Evolutionary conservation across 2,329 filamentous ascomycete genomes (phyloP).

Genomic region (Calonectria ilicicola): DNA sequence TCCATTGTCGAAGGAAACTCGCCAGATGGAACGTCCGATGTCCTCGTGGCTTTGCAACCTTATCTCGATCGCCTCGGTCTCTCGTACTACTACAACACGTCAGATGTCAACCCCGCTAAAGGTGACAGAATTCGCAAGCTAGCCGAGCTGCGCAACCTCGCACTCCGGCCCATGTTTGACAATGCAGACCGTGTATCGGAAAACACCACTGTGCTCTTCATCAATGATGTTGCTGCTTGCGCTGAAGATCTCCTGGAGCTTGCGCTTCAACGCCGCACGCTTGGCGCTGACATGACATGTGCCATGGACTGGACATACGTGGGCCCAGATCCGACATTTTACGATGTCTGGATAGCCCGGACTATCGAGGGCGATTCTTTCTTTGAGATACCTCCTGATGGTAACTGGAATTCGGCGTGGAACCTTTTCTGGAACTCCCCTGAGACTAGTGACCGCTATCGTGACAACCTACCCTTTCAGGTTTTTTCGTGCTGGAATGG

Average conservation of each 20-base stretch:
- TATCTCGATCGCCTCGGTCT: constrained; percentile 53
- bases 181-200: constrained; percentile 38
- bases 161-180: constrained; percentile 59
- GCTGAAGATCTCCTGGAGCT: constrained; percentile 69
- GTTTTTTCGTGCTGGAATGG: constrained; percentile 74
- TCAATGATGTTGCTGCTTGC: constrained; percentile 67
- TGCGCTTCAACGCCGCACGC: constrained; percentile 57
- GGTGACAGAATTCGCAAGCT: constrained; percentile 60
- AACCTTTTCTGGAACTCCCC: constrained; percentile 66
- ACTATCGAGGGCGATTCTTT: constrained; percentile 65
- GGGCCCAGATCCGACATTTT: constrained; percentile 61
- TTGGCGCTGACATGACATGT: constrained; percentile 67
- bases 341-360: constrained; percentile 68
- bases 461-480: constrained; percentile 61
- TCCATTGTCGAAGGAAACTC: constrained; percentile 69
- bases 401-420: constrained; percentile 61
- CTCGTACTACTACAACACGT: constrained; percentile 56
- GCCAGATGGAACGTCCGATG: constrained; percentile 63
- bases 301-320: constrained; percentile 69
- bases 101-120: constrained; percentile 55
- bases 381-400: constrained; percentile 63
- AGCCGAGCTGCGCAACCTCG: constrained; percentile 64
- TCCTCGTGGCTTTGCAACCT: constrained; percentile 56
- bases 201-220: constrained; percentile 61
- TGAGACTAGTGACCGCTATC: constrained; percentile 48